Base-by-base conservation (phyloP, 1,139 yeast species). In the Candida sp. region DNA sequence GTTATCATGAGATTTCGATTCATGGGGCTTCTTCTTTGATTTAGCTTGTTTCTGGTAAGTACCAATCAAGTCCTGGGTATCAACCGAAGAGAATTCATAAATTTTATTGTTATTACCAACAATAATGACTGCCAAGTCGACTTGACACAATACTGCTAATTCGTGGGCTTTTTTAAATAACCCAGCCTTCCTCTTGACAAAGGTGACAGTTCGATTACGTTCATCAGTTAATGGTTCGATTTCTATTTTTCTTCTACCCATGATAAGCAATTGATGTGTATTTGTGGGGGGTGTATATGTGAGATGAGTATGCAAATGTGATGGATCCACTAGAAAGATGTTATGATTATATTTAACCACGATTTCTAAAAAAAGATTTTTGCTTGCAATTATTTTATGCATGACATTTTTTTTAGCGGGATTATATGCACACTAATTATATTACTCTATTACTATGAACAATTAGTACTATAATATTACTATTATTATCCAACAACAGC, bases 221-320 rank as follows among this genome's bases (percentile, higher is more conserved):
- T 91, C 98, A 54, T 93, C 97, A 5, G 83, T 74, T 48, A 93
- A 82, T 39, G 98, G 98, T 63, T 87, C 84, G 56, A 93, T 93
- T 53, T 88, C 95, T 52, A 93, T 93, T 66, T 93, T 93, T 70
- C 98, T 85, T 74, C 99, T 84, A 42, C 99, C 99, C 99, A 93
- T 93, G 19, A 25, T 25, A 7, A 8, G 29, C 29, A 25, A 25
- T 25, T 25, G 11, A 25, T 25, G 2, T 32, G 34, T 32, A n/a
- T 32, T 6, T 6, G 34, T 32, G 34, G 12, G 34, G n/a, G 11
- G 12, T 25, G 29, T 11, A 11, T 32, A 12, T 32, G 34, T 32
- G 34, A 7, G 34, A 11, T 32, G 34, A 7, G 29, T 25, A 11
- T 25, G 29, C 11, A 11, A 7, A 11, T 2, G 29, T 25, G 29